Evolutionary conservation across 2,329 filamentous ascomycete species (phyloP), one percentile per base, ranked within the genome.

Genomic region (Aphanocladium album): DNA sequence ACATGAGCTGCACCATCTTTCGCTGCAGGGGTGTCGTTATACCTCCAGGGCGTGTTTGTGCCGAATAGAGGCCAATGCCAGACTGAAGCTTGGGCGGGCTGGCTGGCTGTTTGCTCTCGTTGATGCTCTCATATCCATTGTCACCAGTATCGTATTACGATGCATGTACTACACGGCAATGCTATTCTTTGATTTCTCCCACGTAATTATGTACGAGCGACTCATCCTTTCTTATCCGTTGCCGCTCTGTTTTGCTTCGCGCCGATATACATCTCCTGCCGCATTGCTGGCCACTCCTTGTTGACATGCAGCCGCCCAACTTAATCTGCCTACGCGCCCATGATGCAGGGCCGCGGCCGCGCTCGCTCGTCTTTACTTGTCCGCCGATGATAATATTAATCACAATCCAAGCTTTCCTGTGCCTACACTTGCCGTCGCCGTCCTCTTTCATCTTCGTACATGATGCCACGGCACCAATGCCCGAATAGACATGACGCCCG

Each of bases 1-100:
- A 60, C 57, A 60, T 60, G 57, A 53, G 49, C 49, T 46, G 37
- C 25, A 52, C 19, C 8, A 17, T 46, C 27, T 25, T 16, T 23
- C 27, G 23, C 37, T 30, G 17, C 23, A 45, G 37, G 52, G 17
- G 52, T 55, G 52, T 7, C 25, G 23, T 19, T 55, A 55, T 4
- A 50, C 16, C 46, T 27, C 46, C 23, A 14, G 19, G 45, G 17
- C 23, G n/a, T 16, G 14, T n/a, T 16, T 5, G 19, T 23, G 19
- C 8, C 27, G 21, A n/a, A n/a, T n/a, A n/a, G n/a, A n/a, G n/a
- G n/a, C n/a, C n/a, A n/a, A n/a, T n/a, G n/a, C n/a, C n/a, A n/a
- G n/a, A n/a, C n/a, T n/a, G n/a, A n/a, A n/a, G n/a, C n/a, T n/a
- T n/a, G n/a, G n/a, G n/a, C n/a, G 11, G 16, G 21, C 19, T 6